phyloP scores from a whole-genome alignment of 306 rosid genomes.

The Echinosophora koreensis region DNA sequence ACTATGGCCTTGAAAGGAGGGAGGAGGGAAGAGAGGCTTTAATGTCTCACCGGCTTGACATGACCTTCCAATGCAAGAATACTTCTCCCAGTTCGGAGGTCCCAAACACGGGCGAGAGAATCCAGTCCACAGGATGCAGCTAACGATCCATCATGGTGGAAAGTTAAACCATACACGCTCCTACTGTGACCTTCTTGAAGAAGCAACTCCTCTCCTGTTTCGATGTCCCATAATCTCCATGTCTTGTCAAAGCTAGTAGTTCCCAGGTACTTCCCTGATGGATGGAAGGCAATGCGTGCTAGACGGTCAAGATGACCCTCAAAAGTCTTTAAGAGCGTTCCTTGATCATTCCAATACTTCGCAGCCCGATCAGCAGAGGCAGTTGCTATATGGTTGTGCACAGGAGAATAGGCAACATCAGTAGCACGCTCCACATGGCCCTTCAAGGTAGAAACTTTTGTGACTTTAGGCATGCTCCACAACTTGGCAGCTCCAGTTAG shows the following conservation, averaged over 20 bases:
- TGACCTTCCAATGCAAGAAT: slow-evolving; percentile 96
- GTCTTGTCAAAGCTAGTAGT: slow-evolving; percentile 97
- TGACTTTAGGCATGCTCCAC: slow-evolving; percentile 92
- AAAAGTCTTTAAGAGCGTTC: slow-evolving; percentile 73
- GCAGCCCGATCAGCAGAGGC: slow-evolving; percentile 97
- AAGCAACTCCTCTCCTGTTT: slow-evolving; percentile 88
- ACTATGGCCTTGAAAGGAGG: slow-evolving; percentile 1
- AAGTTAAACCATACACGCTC: slow-evolving; percentile 80
- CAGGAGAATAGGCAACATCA: slow-evolving; percentile 85
- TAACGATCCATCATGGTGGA: slow-evolving; percentile 90
- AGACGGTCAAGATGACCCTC: slow-evolving; percentile 96
- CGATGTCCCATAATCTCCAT: slow-evolving; percentile 97
- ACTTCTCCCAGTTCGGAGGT: slow-evolving; percentile 93
- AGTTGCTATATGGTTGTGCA: slow-evolving; percentile 77
- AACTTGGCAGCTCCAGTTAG: slow-evolving; percentile 79
- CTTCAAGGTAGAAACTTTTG: slow-evolving; percentile 68
- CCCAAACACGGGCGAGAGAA: slow-evolving; percentile 93
- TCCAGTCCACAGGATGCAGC: slow-evolving; percentile 96
- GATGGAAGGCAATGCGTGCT: slow-evolving; percentile 96
- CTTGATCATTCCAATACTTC: slow-evolving; percentile 84
- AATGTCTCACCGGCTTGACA: slow-evolving; percentile 79
- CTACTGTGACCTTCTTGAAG: slow-evolving; percentile 99
- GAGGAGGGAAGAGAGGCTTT: neutral
- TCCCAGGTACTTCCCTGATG: slow-evolving; percentile 93
- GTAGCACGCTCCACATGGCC: slow-evolving; percentile 93